Evolutionary conservation across 768 basidiomycete genomes (phyloP).

Genomic region (Pleurotus tuoliensis): DNA sequence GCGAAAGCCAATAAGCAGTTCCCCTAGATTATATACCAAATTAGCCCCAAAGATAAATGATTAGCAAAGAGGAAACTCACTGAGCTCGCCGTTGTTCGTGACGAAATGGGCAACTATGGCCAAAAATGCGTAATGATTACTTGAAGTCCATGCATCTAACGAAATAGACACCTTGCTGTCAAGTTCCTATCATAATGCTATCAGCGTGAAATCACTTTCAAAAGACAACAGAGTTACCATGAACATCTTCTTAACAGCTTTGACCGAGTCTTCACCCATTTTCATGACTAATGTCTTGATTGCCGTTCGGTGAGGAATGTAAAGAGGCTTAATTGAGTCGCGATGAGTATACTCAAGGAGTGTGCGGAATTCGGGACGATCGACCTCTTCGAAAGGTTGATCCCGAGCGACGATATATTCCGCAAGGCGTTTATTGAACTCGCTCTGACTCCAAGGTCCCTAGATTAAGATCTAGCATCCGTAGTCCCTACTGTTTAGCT

Average conservation of each 20-base stretch:
- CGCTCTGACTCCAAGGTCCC: slow-evolving; percentile 13
- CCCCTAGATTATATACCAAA: slow-evolving; percentile 27
- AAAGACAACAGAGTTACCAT: slow-evolving; percentile 3
- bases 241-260: slow-evolving; percentile 12
- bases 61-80: too few relatives aligned
- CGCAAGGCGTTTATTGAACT: slow-evolving; percentile 15
- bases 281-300: slow-evolving; percentile 14
- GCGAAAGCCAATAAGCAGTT: slow-evolving; percentile 31
- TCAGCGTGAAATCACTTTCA: too few relatives aligned
- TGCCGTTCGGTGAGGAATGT: slow-evolving; percentile 7
- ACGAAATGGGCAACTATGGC: slow-evolving; percentile 22
- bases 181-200: slow-evolving; percentile 8
- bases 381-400: slow-evolving; percentile 19
- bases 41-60: too few relatives aligned
- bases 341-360: slow-evolving; percentile 15
- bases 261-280: slow-evolving; percentile 12
- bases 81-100: slow-evolving; percentile 16
- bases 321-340: slow-evolving; percentile 1
- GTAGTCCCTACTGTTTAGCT: too few relatives aligned
- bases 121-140: slow-evolving; percentile 20
- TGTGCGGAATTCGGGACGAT: slow-evolving; percentile 14
- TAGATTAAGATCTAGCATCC: not conserved
- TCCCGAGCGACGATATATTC: slow-evolving; percentile 15
- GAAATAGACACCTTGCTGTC: slow-evolving; percentile 15
- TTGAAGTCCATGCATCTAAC: slow-evolving; percentile 23